Evolutionary conservation across 2,329 filamentous ascomycete species (phyloP).

Genomic region (Harringtonia lauricola): DNA sequence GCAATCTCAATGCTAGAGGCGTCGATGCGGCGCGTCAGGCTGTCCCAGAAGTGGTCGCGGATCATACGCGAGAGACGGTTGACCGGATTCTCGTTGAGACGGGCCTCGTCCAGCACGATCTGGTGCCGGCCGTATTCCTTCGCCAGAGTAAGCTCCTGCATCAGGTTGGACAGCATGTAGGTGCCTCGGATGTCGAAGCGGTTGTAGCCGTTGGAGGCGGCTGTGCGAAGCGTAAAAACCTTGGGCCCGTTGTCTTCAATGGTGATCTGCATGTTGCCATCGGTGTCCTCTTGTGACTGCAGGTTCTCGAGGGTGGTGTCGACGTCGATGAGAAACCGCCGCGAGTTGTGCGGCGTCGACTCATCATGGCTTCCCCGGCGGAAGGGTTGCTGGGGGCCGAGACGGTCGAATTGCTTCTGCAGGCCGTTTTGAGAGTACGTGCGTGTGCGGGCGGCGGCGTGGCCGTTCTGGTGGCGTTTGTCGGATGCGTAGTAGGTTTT

Average conservation of each 20-base stretch:
- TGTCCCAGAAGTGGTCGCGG: slow-evolving; percentile 84
- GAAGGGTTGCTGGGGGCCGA: slow-evolving; percentile 42
- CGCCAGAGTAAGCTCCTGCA: slow-evolving; percentile 89
- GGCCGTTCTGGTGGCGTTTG: slow-evolving; percentile 36
- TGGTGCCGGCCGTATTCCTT: slow-evolving; percentile 83
- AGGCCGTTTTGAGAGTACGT: slow-evolving; percentile 50
- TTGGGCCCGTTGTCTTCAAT: slow-evolving; percentile 94
- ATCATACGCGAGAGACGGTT: slow-evolving; percentile 79
- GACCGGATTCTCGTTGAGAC: slow-evolving; percentile 91
- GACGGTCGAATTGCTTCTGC: slow-evolving; percentile 39
- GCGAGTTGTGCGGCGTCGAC: slow-evolving; percentile 47
- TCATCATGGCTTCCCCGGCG: slow-evolving; percentile 61
- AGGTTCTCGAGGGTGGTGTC: slow-evolving; percentile 71
- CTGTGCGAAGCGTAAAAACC: slow-evolving; percentile 73
- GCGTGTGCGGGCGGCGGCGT: slow-evolving; percentile 37
- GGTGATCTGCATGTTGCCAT: slow-evolving; percentile 92
- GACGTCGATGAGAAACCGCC: slow-evolving; percentile 79
- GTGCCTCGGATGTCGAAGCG: slow-evolving; percentile 87
- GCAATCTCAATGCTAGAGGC: slow-evolving; percentile 77
- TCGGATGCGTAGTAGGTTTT: slow-evolving; percentile 48
- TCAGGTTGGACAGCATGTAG: slow-evolving; percentile 92
- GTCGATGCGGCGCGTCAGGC: slow-evolving; percentile 81
- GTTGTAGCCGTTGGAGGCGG: slow-evolving; percentile 75
- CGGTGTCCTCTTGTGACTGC: slow-evolving; percentile 79
- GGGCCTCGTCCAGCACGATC: slow-evolving; percentile 82